Evolutionary conservation across 192 early-diverging fungal species (phyloP), one percentile per base, ranked within the genome.

Genomic region (Mortierella hygrophila): DNA sequence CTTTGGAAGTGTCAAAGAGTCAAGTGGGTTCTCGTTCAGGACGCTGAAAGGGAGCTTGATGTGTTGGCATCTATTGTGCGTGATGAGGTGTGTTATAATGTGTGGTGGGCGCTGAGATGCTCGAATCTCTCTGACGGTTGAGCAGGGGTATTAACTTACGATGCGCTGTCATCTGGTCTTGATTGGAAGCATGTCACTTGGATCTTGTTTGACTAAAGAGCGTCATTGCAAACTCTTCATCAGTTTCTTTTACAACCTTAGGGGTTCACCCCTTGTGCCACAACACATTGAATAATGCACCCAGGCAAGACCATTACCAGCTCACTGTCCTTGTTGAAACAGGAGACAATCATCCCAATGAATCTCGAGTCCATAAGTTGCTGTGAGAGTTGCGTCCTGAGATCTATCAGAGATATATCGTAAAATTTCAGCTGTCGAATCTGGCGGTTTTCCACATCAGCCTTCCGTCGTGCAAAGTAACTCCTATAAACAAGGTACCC

Each of bases 331-430:
- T 80, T 75, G 77, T 91, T 83, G 80, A 92, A 92, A 68, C 89
- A 90, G 2, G 91, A 92, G 0, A 92, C 82, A 75, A 92, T 92
- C 70, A 92, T 78, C 1, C 91, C 91, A 57, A 92, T 88, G 46
- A 92, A 92, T 46, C 89, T 79, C 13, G 70, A 46, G 46, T 92
- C 91, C 91, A 92, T 90, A 32, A 83, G 49, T 54, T 92, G 91
- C 54, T 92, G 90, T 6, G 89, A 85, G 4, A 88, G 77, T 23
- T 92, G 91, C 0, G 91, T 92, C 35, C 88, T 75, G 15, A 92
- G 72, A 68, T 92, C 91, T 90, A 74, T 63, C 9, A 40, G 21
- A 63, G 26, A 68, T 18, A 32, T 1, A 29, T 18, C 68, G 55
- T 9, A n/a, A n/a, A 10, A 5, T 75, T 44, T 32, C 9, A 65